Conservation (phyloP, 2,329 filamentous ascomycete genomes). For the Hypomyces perniciosus region DNA sequence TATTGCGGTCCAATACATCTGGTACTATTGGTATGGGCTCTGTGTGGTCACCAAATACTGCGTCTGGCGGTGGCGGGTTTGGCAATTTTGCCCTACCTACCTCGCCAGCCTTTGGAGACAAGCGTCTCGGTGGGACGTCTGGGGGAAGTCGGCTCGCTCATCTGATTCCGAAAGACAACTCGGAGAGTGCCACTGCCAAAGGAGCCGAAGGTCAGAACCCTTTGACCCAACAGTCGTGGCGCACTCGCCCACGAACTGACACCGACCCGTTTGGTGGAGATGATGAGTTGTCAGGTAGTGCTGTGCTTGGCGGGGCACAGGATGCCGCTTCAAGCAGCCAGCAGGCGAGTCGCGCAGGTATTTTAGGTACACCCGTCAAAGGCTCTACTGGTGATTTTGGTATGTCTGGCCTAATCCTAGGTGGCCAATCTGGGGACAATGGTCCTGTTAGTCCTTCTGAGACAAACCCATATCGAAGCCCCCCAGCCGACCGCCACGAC, state of each 20-base stretch:
- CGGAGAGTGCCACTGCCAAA: conserved; percentile 55
- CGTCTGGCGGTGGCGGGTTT: conserved; percentile 71
- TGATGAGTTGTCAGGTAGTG: conserved; percentile 58
- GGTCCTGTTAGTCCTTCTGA: conserved; percentile 85
- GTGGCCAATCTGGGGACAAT: conserved; percentile 43
- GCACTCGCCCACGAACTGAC: conserved; percentile 59
- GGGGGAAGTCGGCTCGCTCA: conserved; percentile 83
- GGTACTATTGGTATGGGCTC: conserved; percentile 40
- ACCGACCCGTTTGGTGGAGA: conserved; percentile 67
- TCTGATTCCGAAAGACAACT: conserved; percentile 70
- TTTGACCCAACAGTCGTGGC: conserved; percentile 45
- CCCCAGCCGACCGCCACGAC: conserved; percentile 66
- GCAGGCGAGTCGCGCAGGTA: conserved; percentile 30
- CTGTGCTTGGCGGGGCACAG: conserved; percentile 67
- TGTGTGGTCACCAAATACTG: conserved; percentile 42
- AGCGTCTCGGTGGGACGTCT: conserved; percentile 63
- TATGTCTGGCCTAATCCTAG: conserved; percentile 54
- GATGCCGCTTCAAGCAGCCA: conserved; percentile 49
- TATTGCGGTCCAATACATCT: conserved; percentile 51
- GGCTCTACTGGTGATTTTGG: conserved; percentile 53
- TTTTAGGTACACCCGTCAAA: conserved; percentile 51
- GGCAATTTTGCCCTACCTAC: conserved; percentile 75
- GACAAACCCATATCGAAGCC: conserved; percentile 94
- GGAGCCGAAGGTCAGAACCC: conserved; percentile 42
- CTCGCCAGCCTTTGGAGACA: conserved; percentile 58